phyloP scores from a whole-genome alignment of 192 early-diverging fungal genomes.

The Backusella luteola region DNA sequence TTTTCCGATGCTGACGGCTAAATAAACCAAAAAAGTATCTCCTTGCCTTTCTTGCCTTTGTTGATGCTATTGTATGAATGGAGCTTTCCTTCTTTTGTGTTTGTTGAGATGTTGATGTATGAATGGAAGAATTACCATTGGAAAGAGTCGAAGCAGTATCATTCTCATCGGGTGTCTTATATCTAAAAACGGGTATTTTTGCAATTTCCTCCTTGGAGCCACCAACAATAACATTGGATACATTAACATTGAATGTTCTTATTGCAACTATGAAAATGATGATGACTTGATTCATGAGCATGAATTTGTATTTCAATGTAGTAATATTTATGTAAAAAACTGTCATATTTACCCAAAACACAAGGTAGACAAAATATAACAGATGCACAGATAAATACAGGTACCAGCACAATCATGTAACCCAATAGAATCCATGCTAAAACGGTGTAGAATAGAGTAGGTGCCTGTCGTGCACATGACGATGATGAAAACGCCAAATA shows the following conservation, averaged over 20 bases:
- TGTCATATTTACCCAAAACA: constrained; percentile 42
- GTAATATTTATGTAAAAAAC: background rate
- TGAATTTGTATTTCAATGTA: background rate
- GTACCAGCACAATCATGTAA: constrained; percentile 64
- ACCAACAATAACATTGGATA: constrained; percentile 54
- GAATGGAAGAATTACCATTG: background rate
- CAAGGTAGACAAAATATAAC: constrained; percentile 64
- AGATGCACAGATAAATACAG: constrained; percentile 55
- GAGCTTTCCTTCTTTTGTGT: background rate
- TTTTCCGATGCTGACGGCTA: background rate
- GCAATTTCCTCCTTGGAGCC: constrained; percentile 66
- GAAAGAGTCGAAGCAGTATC: background rate
- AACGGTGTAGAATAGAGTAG: constrained; percentile 57
- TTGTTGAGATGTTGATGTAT: background rate
- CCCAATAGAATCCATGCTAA: constrained; percentile 67
- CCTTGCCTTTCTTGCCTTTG: background rate
- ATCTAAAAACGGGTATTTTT: constrained; percentile 65
- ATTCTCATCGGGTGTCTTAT: constrained; percentile 19
- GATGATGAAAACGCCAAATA: constrained; percentile 60
- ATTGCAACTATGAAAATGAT: constrained; percentile 40
- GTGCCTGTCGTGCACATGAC: constrained; percentile 47
- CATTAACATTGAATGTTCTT: constrained; percentile 51
- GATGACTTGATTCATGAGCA: background rate
- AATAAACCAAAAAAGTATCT: background rate
- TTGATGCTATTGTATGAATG: background rate